A percentile compares a stretch with the other conserved stretches of the same genome.
These are phyloP conservation scores for Penicillium sp. DNA, from an alignment of 2,329 filamentous ascomycete species.

Conservation along the genomic window DNA sequence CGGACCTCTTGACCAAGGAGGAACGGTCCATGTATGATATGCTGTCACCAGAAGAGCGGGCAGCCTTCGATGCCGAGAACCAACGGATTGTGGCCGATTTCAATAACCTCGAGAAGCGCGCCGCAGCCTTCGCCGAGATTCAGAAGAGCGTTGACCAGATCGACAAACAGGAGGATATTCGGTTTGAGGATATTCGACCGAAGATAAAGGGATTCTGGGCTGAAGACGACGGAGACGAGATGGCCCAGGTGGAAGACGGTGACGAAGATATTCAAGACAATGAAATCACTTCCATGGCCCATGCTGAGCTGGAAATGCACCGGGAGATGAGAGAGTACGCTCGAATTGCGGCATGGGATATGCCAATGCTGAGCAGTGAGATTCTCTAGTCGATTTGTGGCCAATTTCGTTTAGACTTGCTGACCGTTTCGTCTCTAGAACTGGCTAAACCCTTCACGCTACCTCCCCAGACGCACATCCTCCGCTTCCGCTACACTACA, in stretches of 20 bases:
- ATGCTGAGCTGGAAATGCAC: conserved; percentile 84
- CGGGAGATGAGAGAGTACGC: conserved; percentile 87
- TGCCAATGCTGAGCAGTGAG: conserved; percentile 87
- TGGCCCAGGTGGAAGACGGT: conserved; percentile 51
- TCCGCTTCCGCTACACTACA: conserved; percentile 94
- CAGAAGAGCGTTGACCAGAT: conserved; percentile 35
- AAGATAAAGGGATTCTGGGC: conserved; percentile 45
- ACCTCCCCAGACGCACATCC: conserved; percentile 61
- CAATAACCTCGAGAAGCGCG: conserved; percentile 37
- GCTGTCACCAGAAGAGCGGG: conserved; percentile 40
- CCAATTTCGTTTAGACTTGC: not conserved
- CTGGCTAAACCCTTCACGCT: conserved; percentile 83
- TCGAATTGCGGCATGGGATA: conserved; percentile 88
- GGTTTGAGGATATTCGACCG: conserved; percentile 31
- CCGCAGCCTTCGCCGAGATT: conserved; percentile 34
- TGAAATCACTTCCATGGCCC: conserved; percentile 79
- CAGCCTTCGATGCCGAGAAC: conserved; percentile 40
- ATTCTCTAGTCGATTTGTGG: not conserved
- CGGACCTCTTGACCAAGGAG: conserved; percentile 35
- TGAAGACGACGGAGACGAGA: conserved; percentile 49
- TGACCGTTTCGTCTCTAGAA: conserved; percentile 54
- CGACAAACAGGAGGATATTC: conserved; percentile 34
- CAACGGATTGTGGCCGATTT: conserved; percentile 40
- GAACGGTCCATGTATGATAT: conserved; percentile 43
- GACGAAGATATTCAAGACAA: conserved; percentile 67